Evolutionary conservation across 306 rosid species (phyloP), one percentile per base, ranked within the genome.

Genomic region (Vigna nakashimae): DNA sequence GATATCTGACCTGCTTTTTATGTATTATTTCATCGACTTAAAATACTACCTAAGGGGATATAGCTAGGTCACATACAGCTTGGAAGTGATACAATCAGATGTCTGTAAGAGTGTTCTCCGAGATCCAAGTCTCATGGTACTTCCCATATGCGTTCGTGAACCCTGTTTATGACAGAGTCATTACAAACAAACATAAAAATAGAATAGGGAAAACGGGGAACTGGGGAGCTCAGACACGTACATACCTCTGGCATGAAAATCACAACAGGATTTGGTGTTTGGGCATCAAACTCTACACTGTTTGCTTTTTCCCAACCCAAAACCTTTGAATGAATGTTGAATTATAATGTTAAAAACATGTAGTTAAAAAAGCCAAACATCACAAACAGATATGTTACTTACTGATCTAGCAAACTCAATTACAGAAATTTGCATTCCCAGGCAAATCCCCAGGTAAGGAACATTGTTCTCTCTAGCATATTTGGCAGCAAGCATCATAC

Each of bases 221-320:
- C 2, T 12, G 50, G 1, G 56, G 32, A 22, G 17, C 11, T 62
- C 51, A 57, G 36, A 69, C 65, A 68, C 51, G 24, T 17, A 62
- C 68, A 62, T 82, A 95, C 99, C 98, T 95, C 99, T 10, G 99
- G 99, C 99, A 95, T 95, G 89, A 92, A 95, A 91, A 95, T 84
- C 65, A 95, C 97, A 85, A 95, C 97, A 62, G 95, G 97, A 76
- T 91, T 85, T 9, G 94, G 91, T 60, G 97, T 86, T 51, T 88
- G 87, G 67, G 85, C 84, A 74, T 91, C 93, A 79, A 95, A 92
- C 91, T 95, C 99, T 18, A 71, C 68, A 74, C 99, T 92, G 77
- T 95, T 86, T 45, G 99, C 98, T 73, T 87, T 90, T 85, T 92
- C 97, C 88, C 90, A 80, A 65, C 97, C 91, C 93, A 92, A 83